Base-by-base conservation (phyloP, 768 basidiomycete species). In the Tubosaeta sp. region DNA sequence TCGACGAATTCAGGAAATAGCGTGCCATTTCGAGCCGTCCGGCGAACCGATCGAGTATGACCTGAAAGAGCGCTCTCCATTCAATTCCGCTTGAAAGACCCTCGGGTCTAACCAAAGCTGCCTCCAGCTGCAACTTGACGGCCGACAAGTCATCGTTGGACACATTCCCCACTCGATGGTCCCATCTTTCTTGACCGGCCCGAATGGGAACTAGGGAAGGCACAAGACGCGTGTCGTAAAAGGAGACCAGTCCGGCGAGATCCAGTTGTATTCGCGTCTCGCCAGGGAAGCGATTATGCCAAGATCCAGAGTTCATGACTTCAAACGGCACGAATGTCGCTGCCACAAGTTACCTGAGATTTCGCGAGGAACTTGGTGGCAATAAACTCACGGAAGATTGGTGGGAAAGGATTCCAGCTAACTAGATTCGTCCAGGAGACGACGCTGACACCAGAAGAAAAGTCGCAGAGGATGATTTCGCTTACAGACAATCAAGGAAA, bases 401-500 rank as follows among this genome's bases (percentile, higher is more conserved):
- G 32, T 43, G 27, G 3, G 9, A 29, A 5, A 9, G 29, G 29
- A 9, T 9, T 6, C 29, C 29, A 29, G 9, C 29, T 29, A 6
- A 9, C 29, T 29, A 29, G 29, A 29, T 29, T 29, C 29, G 29
- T 29, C 22, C 5, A 78, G 58, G 77, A 75, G 6, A 73, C 68
- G 4, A 68, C 55, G 9, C 71, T 61, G 6, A 79, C 62, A 3
- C 75, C 76, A 1, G 62, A 56, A 1, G 64, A 69, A 55, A 80
- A 78, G 54, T 78, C 69, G 54, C 78, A 79, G 8, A 78, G 62
- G 71, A 77, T 76, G 14, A 77, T 62, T 60, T 80, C 79, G 52
- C 76, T 79, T 37, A 25, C 29, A 27, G 11, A 9, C 29, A 9
- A 6, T 39, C 25, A 26, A 35, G 22, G 32, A 12, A 25, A 16